Evolutionary conservation across 2,329 filamentous ascomycete species (phyloP).

Genomic region (Neofusicoccum laricinum): DNA sequence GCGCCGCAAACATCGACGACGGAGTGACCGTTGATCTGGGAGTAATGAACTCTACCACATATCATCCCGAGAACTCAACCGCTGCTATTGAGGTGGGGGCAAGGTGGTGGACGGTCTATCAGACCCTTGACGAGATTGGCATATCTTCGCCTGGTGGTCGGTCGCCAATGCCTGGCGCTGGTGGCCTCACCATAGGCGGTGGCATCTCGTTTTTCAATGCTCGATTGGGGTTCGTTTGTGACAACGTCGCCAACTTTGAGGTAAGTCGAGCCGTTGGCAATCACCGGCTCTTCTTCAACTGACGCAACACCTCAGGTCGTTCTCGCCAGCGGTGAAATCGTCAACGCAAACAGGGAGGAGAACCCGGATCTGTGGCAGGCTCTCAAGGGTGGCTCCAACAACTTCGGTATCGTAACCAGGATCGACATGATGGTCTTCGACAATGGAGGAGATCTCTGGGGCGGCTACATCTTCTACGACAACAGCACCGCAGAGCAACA

Average conservation of each 20-base stretch:
- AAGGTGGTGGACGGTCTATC: slow-evolving; percentile 26
- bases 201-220: slow-evolving; percentile 1
- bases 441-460: slow-evolving; percentile 28
- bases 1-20: slow-evolving; percentile 27
- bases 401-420: slow-evolving; percentile 38
- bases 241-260: slow-evolving; percentile 4
- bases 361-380: slow-evolving; percentile 34
- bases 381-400: slow-evolving; percentile 36
- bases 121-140: slow-evolving; percentile 22
- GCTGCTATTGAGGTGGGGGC: slow-evolving; percentile 26
- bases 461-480: slow-evolving; percentile 32
- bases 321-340: slow-evolving; percentile 1
- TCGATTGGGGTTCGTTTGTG: neutral
- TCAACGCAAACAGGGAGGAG: slow-evolving; percentile 1
- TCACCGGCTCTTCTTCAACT: too few species aligned
- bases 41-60: slow-evolving; percentile 23
- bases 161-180: slow-evolving; percentile 23
- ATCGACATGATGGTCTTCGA: slow-evolving; percentile 24
- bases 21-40: slow-evolving; percentile 30
- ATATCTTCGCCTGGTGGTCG: slow-evolving; percentile 26
- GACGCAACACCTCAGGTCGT: neutral
- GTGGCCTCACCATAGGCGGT: slow-evolving; percentile 25
- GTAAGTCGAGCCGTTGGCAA: neutral
- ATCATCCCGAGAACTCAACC: slow-evolving; percentile 22
- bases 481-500: slow-evolving; percentile 22